These are phyloP conservation scores for Gossypium thurberi DNA, from an alignment of 345 rosid species.

Conservation along the genomic window DNA sequence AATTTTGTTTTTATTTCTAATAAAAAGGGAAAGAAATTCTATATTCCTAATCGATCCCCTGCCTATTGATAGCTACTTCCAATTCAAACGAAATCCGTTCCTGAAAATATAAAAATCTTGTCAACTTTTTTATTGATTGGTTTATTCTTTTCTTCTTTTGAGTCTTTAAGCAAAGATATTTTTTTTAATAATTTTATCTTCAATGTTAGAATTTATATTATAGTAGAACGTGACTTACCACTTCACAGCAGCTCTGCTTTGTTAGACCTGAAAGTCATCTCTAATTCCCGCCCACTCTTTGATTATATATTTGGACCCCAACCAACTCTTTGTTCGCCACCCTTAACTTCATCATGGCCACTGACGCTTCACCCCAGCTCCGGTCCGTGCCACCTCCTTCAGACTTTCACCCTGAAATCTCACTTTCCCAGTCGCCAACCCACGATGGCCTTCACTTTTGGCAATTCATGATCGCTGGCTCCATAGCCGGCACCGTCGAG, in stretches of 20 bases:
- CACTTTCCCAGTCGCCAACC: slow-evolving; percentile 18
- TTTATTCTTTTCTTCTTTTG: neutral
- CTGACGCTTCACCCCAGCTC: slow-evolving; percentile 54
- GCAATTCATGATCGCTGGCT: slow-evolving; percentile 95
- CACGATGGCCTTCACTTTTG: slow-evolving; percentile 88
- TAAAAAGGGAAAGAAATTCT: neutral
- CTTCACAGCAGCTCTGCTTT: slow-evolving; percentile 1
- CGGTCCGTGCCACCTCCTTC: slow-evolving; percentile 25
- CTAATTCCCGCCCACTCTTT: slow-evolving; percentile 7
- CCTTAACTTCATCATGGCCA: slow-evolving; percentile 30
- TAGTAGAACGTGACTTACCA: no score
- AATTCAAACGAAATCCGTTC: neutral
- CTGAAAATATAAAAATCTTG: neutral
- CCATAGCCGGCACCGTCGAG: slow-evolving; percentile 86
- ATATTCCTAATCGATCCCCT: slow-evolving; percentile 1
- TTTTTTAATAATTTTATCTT: no score
- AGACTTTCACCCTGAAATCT: slow-evolving; percentile 41
- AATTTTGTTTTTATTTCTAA: no score
- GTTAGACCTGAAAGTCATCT: slow-evolving; percentile 21
- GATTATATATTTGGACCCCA: slow-evolving; percentile 1
- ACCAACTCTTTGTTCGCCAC: neutral
- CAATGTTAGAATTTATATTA: no score
- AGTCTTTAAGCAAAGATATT: neutral
- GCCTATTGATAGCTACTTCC: neutral
- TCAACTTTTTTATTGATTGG: neutral